Conservation (phyloP, 768 basidiomycete species). For the Mycena polygramma region DNA sequence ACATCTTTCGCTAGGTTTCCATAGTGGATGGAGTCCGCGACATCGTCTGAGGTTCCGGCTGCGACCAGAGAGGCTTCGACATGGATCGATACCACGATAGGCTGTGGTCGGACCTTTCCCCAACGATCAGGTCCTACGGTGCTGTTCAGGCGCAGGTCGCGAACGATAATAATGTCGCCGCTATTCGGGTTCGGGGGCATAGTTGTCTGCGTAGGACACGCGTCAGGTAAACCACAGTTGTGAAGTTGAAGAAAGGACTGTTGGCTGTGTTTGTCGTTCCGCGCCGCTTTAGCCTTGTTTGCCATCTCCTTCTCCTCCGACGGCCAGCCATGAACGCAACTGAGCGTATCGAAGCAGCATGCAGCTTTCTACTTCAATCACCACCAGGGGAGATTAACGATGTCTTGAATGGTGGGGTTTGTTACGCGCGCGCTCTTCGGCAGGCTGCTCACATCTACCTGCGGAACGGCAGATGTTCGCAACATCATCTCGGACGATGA, state of each 20-base stretch:
- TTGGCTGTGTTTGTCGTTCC: background rate
- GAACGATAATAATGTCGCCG: slow-evolving; percentile 20
- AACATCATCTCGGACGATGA: slow-evolving; percentile 91
- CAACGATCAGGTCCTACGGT: slow-evolving; percentile 62
- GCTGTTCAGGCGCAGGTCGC: slow-evolving; percentile 19
- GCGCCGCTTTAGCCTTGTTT: slow-evolving; percentile 6
- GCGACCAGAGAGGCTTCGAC: slow-evolving; percentile 55
- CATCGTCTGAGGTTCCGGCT: slow-evolving; percentile 64
- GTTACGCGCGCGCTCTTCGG: slow-evolving; percentile 19
- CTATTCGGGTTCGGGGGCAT: slow-evolving; percentile 6
- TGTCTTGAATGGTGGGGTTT: slow-evolving; percentile 84
- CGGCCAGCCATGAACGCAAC: slow-evolving; percentile 63
- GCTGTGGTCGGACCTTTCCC: slow-evolving; percentile 62
- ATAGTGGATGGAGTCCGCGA: slow-evolving; percentile 74
- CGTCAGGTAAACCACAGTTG: no score
- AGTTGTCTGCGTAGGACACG: no score
- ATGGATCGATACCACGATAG: slow-evolving; percentile 64
- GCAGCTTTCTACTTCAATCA: slow-evolving; percentile 86
- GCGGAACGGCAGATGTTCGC: slow-evolving; percentile 77
- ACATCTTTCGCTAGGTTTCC: slow-evolving; percentile 69
- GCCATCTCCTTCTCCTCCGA: slow-evolving; percentile 9
- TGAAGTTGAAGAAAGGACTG: background rate
- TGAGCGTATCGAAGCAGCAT: slow-evolving; percentile 79
- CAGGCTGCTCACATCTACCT: slow-evolving; percentile 29
- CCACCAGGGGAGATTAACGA: slow-evolving; percentile 98